phyloP scores from a whole-genome alignment of 139 green algal genomes.

The Edaphochlamys debaryana region DNA sequence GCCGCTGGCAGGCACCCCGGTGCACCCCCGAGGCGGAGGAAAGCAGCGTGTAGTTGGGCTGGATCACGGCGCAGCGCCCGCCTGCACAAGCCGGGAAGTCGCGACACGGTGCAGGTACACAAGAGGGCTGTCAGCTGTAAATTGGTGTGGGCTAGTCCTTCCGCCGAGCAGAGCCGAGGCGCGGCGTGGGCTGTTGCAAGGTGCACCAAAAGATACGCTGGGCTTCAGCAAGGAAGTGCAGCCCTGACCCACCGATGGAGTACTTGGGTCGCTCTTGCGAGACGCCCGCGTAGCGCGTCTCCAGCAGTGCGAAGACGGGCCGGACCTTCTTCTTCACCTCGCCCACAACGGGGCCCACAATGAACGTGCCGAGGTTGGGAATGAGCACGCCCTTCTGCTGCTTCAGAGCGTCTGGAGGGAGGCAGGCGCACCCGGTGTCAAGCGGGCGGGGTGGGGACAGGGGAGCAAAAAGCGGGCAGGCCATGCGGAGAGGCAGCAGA shows the following conservation, averaged over 20 bases:
- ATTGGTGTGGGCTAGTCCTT: too few species aligned
- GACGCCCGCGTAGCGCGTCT: conserved; percentile 57
- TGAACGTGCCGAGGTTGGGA: conserved; percentile 63
- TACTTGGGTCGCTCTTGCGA: conserved; percentile 63
- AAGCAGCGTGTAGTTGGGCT: conserved; percentile 65
- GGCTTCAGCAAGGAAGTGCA: too few species aligned
- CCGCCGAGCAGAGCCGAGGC: too few species aligned
- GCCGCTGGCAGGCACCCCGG: conserved; percentile 52
- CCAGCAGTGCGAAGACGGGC: conserved; percentile 57
- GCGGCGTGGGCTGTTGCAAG: too few species aligned
- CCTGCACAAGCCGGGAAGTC: conserved; percentile 24
- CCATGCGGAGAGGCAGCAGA: too few species aligned
- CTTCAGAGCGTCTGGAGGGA: conserved; percentile 15
- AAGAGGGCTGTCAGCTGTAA: too few species aligned
- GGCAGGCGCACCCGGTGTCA: too few species aligned
- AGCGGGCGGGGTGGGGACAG: too few species aligned
- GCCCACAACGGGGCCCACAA: conserved; percentile 56
- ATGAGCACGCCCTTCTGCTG: conserved; percentile 63
- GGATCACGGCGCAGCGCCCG: conserved; percentile 54
- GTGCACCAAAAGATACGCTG: too few species aligned
- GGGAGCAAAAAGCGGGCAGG: too few species aligned
- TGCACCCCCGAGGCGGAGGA: conserved; percentile 51
- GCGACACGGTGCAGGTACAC: too few species aligned
- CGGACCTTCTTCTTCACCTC: conserved; percentile 58
- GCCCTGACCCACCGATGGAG: conserved; percentile 46